These are phyloP conservation scores for Carallia brachiata DNA, from an alignment of 345 rosid genomes.

Conservation along the genomic window DNA sequence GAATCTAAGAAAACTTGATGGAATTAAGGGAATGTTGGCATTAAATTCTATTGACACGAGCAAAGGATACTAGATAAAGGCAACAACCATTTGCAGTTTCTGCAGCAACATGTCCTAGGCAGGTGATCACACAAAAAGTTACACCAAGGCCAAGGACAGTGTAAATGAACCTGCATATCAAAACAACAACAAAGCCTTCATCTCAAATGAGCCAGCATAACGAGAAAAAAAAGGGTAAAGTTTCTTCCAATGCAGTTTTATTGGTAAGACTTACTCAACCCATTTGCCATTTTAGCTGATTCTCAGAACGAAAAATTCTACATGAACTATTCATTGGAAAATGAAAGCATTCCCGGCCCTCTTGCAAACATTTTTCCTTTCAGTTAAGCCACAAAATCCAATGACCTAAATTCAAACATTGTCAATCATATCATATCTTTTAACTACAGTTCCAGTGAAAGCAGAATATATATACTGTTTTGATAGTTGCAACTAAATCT, in stretches of 20 bases:
- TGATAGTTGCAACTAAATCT: too few species aligned
- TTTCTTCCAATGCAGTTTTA: background rate
- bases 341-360: too few species aligned
- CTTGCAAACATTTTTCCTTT: too few species aligned
- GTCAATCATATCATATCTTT: too few species aligned
- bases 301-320: background rate
- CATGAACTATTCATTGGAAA: background rate
- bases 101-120: constrained; percentile 83
- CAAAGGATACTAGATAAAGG: constrained; percentile 71
- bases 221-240: background rate
- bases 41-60: background rate
- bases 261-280: too few species aligned
- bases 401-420: too few species aligned
- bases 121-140: constrained; percentile 62
- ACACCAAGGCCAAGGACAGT: constrained; percentile 66
- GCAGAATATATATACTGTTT: too few species aligned
- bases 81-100: constrained; percentile 82
- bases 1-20: background rate
- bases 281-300: background rate
- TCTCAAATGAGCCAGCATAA: constrained; percentile 62
- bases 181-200: constrained; percentile 6
- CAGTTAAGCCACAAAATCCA: too few species aligned
- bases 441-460: too few species aligned
- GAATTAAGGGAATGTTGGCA: background rate
- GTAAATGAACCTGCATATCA: constrained; percentile 74